Conservation (phyloP, 2,329 filamentous ascomycete genomes). For the Sporothrix humicola region DNA sequence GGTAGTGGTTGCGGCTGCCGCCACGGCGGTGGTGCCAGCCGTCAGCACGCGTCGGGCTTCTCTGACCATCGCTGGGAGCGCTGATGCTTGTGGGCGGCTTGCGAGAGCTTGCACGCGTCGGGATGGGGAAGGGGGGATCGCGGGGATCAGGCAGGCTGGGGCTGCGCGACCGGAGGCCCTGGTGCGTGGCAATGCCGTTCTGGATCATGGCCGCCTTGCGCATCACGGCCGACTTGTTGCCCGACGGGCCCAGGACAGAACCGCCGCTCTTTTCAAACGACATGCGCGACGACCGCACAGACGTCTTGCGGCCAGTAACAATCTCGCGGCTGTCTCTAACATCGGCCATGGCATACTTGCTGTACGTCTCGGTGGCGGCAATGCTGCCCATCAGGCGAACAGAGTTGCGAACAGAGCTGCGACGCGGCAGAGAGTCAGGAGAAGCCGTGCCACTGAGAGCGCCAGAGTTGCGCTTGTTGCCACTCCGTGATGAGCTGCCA, state of each 20-base stretch:
- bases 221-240: slow-evolving; percentile 65
- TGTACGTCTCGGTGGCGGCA: slow-evolving; percentile 52
- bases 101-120: slow-evolving; percentile 84
- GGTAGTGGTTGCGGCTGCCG: slow-evolving; percentile 56
- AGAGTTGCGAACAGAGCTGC: slow-evolving; percentile 36
- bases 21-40: slow-evolving; percentile 62
- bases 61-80: slow-evolving; percentile 71
- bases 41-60: slow-evolving; percentile 73
- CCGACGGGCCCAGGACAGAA: slow-evolving; percentile 44
- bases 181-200: slow-evolving; percentile 74
- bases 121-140: slow-evolving; percentile 89
- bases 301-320: slow-evolving; percentile 42
- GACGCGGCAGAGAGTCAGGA: slow-evolving; percentile 47
- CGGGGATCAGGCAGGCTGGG: slow-evolving; percentile 66
- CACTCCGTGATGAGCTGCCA: slow-evolving; percentile 40
- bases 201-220: slow-evolving; percentile 81
- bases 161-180: slow-evolving; percentile 63
- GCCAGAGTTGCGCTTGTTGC: slow-evolving; percentile 51
- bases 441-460: slow-evolving; percentile 48
- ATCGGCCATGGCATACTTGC: slow-evolving; percentile 50
- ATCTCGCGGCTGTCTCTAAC: slow-evolving; percentile 42
- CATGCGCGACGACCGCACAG: slow-evolving; percentile 44
- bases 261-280: slow-evolving; percentile 49
- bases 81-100: slow-evolving; percentile 71
- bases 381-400: slow-evolving; percentile 47